Evolutionary conservation across 2,329 filamentous ascomycete genomes (phyloP).

Genomic region (Nemania diffusa): DNA sequence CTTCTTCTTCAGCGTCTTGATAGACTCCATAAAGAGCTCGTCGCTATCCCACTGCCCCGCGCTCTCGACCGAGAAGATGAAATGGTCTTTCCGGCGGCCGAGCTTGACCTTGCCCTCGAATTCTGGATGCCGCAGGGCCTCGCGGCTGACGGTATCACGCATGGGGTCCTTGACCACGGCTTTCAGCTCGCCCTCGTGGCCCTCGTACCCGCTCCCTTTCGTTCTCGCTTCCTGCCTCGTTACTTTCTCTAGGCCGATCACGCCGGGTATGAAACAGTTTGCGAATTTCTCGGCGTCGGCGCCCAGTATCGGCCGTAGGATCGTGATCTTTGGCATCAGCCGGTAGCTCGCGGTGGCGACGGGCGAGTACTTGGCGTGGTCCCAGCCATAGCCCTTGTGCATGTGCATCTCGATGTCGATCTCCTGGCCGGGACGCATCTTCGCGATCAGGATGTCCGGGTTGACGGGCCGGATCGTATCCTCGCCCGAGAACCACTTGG

Average conservation of each 20-base stretch:
- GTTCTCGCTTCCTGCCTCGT: conserved; percentile 71
- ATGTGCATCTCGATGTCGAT: conserved; percentile 91
- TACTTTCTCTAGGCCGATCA: conserved; percentile 82
- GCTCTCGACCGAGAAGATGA: conserved; percentile 96
- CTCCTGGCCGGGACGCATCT: conserved; percentile 89
- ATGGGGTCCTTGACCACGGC: conserved; percentile 89
- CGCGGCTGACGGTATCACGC: conserved; percentile 94
- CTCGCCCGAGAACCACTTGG: conserved; percentile 73
- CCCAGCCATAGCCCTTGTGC: conserved; percentile 91
- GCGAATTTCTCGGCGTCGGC: conserved; percentile 89
- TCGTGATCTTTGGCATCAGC: conserved; percentile 87
- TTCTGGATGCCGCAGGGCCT: conserved; percentile 89
- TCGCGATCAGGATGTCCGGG: conserved; percentile 93
- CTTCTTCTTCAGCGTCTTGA: conserved; percentile 87
- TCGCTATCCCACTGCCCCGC: conserved; percentile 95
- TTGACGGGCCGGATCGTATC: conserved; percentile 80
- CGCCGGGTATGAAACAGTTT: conserved; percentile 87
- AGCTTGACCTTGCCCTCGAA: conserved; percentile 97
- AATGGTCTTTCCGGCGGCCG: conserved; percentile 90
- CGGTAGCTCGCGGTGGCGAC: conserved; percentile 95
- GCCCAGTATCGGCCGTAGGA: conserved; percentile 84
- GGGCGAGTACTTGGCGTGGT: conserved; percentile 97
- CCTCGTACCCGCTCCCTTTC: conserved; percentile 73
- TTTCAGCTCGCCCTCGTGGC: conserved; percentile 81
- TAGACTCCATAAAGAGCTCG: conserved; percentile 88